Evolutionary conservation across 202 grass and related monocot genomes (phyloP).

Genomic region (Eragrostis tef): DNA sequence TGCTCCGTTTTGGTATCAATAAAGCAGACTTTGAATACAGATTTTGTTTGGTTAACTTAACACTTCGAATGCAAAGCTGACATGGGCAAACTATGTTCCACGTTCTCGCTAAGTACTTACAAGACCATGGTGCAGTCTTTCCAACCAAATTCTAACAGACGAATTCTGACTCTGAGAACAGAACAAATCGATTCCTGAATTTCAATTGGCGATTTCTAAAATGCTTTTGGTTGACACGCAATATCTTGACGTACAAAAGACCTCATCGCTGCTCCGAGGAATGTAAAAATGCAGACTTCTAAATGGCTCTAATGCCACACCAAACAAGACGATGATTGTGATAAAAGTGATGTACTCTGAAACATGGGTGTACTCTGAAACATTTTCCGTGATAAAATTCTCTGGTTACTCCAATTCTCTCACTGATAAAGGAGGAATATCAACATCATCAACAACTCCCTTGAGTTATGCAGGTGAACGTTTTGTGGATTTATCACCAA

Average conservation of each 20-base stretch:
- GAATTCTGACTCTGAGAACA: neutral
- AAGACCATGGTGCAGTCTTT: neutral
- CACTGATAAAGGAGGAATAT: neutral
- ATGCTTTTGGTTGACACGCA: too few relatives aligned
- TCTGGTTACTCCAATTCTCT: slow-evolving; percentile 5
- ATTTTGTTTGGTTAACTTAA: too few relatives aligned
- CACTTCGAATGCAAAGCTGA: too few relatives aligned
- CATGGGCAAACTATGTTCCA: too few relatives aligned
- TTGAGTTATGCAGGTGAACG: slow-evolving; percentile 10
- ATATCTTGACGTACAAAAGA: too few relatives aligned
- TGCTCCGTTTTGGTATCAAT: neutral
- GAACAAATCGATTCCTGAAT: too few relatives aligned
- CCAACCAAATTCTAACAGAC: neutral
- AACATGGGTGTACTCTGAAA: too few relatives aligned
- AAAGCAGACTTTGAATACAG: slow-evolving; percentile 28
- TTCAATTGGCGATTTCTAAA: too few relatives aligned
- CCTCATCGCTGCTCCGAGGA: too few relatives aligned
- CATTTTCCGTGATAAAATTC: too few relatives aligned
- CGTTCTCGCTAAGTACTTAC: too few relatives aligned
- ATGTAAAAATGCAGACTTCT: neutral
- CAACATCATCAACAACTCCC: slow-evolving; percentile 41
- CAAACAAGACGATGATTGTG: neutral
- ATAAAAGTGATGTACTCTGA: too few relatives aligned
- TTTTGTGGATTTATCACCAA: slow-evolving; percentile 4
- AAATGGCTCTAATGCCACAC: neutral